These are phyloP conservation scores for Penicillium sumatraense DNA, from an alignment of 2,329 filamentous ascomycete species.

Conservation along the genomic window DNA sequence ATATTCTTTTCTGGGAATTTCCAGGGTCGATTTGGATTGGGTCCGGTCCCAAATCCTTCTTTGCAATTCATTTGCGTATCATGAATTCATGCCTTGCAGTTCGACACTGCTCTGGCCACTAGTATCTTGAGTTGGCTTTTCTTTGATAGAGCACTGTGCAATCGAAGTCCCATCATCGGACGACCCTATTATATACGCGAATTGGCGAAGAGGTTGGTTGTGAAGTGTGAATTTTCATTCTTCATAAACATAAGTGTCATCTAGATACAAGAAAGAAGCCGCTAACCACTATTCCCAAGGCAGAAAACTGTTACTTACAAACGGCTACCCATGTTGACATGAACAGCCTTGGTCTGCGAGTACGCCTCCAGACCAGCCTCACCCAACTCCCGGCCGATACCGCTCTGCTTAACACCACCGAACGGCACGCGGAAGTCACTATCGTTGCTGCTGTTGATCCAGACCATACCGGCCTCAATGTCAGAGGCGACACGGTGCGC, in stretches of 20 bases:
- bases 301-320: slow-evolving; percentile 31
- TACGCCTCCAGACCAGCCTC: slow-evolving; percentile 66
- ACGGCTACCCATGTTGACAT: slow-evolving; percentile 50
- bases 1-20: too few relatives aligned
- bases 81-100: too few relatives aligned
- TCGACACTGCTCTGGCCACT: too few relatives aligned
- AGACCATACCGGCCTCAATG: slow-evolving; percentile 72
- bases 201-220: not conserved
- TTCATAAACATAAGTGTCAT: slow-evolving; percentile 25
- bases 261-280: slow-evolving; percentile 14
- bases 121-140: too few relatives aligned
- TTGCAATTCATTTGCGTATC: too few relatives aligned
- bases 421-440: slow-evolving; percentile 59
- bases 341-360: slow-evolving; percentile 61
- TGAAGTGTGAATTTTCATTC: slow-evolving; percentile 1
- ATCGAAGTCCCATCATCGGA: too few relatives aligned
- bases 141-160: too few relatives aligned
- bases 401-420: slow-evolving; percentile 66
- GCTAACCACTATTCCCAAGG: not conserved
- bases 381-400: slow-evolving; percentile 65
- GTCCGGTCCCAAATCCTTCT: too few relatives aligned
- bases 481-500: slow-evolving; percentile 60
- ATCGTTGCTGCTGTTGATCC: slow-evolving; percentile 66
- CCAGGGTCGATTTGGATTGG: too few relatives aligned
- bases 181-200: not conserved